These are phyloP conservation scores for Didymella exigua DNA, from an alignment of 2,329 filamentous ascomycete species.

Conservation along the genomic window DNA sequence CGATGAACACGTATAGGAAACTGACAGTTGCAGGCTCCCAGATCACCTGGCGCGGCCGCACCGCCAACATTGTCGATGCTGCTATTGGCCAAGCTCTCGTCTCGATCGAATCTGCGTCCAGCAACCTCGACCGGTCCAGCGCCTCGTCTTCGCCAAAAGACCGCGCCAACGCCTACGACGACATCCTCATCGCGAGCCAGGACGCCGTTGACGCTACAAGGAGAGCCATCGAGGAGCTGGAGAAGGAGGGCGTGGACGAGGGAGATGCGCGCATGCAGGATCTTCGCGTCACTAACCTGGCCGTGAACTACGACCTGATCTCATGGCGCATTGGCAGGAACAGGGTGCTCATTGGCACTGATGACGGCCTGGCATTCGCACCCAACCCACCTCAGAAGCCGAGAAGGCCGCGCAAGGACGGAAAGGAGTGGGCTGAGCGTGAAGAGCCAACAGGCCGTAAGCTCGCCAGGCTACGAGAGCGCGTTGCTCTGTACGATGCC, in stretches of 20 bases:
- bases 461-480: slow-evolving; percentile 80
- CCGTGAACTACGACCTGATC: slow-evolving; percentile 91
- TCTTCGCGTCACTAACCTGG: slow-evolving; percentile 87
- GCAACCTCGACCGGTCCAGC: slow-evolving; percentile 53
- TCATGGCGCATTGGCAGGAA: slow-evolving; percentile 96
- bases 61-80: slow-evolving; percentile 89
- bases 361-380: slow-evolving; percentile 72
- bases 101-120: slow-evolving; percentile 64
- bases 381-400: slow-evolving; percentile 61
- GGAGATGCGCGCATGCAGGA: slow-evolving; percentile 89
- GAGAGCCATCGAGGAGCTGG: slow-evolving; percentile 87
- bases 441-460: slow-evolving; percentile 75
- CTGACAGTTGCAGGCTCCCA: slow-evolving; percentile 55
- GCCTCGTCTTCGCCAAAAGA: slow-evolving; percentile 62
- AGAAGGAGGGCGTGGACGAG: slow-evolving; percentile 80
- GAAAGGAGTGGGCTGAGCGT: slow-evolving; percentile 54
- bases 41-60: slow-evolving; percentile 83
- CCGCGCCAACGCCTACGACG: slow-evolving; percentile 86
- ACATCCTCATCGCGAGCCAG: slow-evolving; percentile 86
- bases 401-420: slow-evolving; percentile 56
- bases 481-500: slow-evolving; percentile 87
- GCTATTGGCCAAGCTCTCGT: slow-evolving; percentile 85
- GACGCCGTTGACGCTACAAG: slow-evolving; percentile 94
- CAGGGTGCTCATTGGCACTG: slow-evolving; percentile 79
- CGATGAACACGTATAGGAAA: no score